Evolutionary conservation across 257 asterid genomes (phyloP).

Genomic region (Solanum tarapatanum): DNA sequence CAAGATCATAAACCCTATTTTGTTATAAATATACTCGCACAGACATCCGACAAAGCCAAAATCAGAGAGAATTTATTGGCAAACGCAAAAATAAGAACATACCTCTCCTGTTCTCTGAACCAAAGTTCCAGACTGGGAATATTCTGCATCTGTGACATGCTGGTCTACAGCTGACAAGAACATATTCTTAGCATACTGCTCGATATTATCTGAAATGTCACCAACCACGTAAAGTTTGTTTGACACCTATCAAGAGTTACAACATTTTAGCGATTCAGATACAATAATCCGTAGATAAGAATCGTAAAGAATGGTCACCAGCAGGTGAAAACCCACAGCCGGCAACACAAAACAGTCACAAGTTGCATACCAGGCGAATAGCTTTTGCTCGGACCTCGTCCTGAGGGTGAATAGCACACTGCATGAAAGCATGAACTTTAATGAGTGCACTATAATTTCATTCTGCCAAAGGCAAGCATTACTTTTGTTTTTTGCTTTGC

Average conservation of each 20-base stretch:
- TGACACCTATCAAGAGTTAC: conserved; percentile 57
- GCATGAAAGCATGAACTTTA: conserved; percentile 10
- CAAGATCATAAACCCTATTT: background rate
- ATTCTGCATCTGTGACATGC: conserved; percentile 33
- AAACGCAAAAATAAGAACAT: conserved; percentile 5
- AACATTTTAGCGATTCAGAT: background rate
- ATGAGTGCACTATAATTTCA: background rate
- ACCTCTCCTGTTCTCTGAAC: conserved; percentile 68
- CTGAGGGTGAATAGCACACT: conserved; percentile 84
- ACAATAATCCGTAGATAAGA: background rate
- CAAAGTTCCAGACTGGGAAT: conserved; percentile 29
- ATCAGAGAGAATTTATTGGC: background rate
- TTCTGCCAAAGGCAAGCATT: background rate
- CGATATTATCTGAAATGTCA: conserved; percentile 61
- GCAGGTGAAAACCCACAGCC: background rate
- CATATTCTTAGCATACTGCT: conserved; percentile 64
- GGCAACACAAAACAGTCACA: conserved; percentile 5
- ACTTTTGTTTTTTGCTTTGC: background rate
- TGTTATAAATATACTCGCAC: background rate
- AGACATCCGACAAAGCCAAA: background rate
- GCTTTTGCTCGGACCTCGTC: conserved; percentile 90
- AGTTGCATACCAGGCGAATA: conserved; percentile 69
- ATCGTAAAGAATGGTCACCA: background rate
- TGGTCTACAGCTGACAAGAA: conserved; percentile 68
- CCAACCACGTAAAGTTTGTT: conserved; percentile 62